These are phyloP conservation scores for Marvania coccoides DNA, from an alignment of 139 green algal species.

Conservation along the genomic window DNA sequence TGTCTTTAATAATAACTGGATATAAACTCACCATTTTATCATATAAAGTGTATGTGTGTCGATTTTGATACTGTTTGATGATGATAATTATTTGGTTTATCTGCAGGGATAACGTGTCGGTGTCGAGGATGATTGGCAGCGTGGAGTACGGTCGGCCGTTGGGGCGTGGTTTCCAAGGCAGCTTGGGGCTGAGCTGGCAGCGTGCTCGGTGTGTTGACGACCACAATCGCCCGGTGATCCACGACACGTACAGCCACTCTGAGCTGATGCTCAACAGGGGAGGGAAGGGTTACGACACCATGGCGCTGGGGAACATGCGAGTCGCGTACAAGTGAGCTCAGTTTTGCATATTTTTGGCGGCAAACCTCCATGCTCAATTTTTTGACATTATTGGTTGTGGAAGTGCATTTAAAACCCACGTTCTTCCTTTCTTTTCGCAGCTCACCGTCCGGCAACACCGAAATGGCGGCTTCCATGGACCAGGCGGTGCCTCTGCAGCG, in stretches of 20 bases:
- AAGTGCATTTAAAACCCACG: no score
- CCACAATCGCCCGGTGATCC: slow-evolving; percentile 36
- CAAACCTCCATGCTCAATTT: background rate
- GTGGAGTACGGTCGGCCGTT: slow-evolving; percentile 78
- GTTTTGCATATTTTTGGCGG: background rate
- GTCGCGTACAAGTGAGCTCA: slow-evolving; percentile 49
- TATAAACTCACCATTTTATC: background rate
- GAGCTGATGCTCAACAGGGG: slow-evolving; percentile 74
- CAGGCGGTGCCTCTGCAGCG: slow-evolving; percentile 62
- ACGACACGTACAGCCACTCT: slow-evolving; percentile 72
- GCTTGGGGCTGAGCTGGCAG: slow-evolving; percentile 21
- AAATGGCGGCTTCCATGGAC: slow-evolving; percentile 57
- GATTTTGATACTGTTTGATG: no score
- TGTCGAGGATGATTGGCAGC: slow-evolving; percentile 47
- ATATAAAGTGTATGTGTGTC: no score
- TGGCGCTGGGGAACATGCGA: slow-evolving; percentile 48
- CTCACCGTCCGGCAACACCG: slow-evolving; percentile 27
- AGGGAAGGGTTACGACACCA: slow-evolving; percentile 44
- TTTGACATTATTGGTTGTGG: no score
- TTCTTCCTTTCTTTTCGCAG: background rate
- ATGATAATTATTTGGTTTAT: no score
- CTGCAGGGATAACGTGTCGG: slow-evolving; percentile 38
- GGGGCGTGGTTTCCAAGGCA: slow-evolving; percentile 25
- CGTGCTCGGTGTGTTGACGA: slow-evolving; percentile 69
- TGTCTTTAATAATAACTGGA: no score